Conservation (phyloP, 192 early-diverging fungal genomes). For the Pecoramyces ruminantium region DNA sequence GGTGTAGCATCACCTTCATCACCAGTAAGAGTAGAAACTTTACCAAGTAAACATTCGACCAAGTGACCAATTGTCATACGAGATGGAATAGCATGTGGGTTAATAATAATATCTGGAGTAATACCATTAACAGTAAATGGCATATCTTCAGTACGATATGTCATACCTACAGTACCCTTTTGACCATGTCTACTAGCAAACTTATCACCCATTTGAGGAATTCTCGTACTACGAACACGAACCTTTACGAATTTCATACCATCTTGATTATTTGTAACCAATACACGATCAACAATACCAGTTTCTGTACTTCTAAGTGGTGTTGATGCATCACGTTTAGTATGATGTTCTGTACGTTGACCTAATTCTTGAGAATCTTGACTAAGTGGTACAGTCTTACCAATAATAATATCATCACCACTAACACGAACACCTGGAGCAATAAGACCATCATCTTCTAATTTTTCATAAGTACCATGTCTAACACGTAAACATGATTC, state of each 20-base stretch:
- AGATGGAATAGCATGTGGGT: constrained; percentile 98
- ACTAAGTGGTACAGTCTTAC: constrained; percentile 84
- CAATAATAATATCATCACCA: constrained; percentile 97
- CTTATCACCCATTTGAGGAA: constrained; percentile 99
- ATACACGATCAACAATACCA: constrained; percentile 92
- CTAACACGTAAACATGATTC: constrained; percentile 77
- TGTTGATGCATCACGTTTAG: constrained; percentile 86
- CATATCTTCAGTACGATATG: constrained; percentile 96
- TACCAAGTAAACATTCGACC: constrained; percentile 91
- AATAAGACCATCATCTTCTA: constrained; percentile 92
- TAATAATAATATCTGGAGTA: constrained; percentile 90
- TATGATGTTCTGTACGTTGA: constrained; percentile 67
- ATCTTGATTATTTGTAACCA: constrained; percentile 86
- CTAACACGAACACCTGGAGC: constrained; percentile 85
- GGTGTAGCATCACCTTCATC: constrained; percentile 96
- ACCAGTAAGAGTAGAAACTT: constrained; percentile 80
- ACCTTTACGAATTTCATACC: constrained; percentile 95
- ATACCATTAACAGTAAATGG: constrained; percentile 90
- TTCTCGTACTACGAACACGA: constrained; percentile 83
- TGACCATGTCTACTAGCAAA: constrained; percentile 99
- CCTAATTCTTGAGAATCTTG: constrained; percentile 78
- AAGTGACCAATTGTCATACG: constrained; percentile 99
- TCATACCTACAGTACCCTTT: constrained; percentile 96
- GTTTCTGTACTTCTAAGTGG: constrained; percentile 83
- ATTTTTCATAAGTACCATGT: constrained; percentile 87